Percentiles rank a stretch among this genome's conserved stretches.
Evolutionary conservation across 2,329 filamentous ascomycete species (phyloP).

Genomic region (Talaromyces sp.): DNA sequence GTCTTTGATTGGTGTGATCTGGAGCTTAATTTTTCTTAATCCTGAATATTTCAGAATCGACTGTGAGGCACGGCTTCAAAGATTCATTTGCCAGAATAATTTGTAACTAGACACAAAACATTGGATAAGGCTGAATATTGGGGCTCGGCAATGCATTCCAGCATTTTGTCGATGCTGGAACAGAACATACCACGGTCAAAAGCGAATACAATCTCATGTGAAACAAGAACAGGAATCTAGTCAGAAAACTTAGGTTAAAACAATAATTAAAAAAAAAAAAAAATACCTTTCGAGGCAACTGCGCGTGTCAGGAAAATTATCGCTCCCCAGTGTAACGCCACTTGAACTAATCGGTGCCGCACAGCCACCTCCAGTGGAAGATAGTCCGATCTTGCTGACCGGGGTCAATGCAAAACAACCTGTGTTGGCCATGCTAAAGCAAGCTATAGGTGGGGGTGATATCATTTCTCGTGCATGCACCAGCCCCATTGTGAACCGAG

Average conservation of each 20-base stretch:
- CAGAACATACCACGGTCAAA: too few species aligned
- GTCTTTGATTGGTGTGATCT: slow-evolving; percentile 2
- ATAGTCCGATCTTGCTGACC: slow-evolving; percentile 4
- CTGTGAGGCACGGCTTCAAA: neutral
- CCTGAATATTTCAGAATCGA: neutral
- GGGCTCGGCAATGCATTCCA: too few species aligned
- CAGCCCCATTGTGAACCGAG: slow-evolving; percentile 19
- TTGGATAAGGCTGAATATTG: too few species aligned
- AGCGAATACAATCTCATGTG: neutral
- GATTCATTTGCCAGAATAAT: too few species aligned
- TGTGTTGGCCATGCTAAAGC: neutral
- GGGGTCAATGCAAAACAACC: neutral
- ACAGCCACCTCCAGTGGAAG: slow-evolving; percentile 27
- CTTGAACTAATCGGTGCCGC: slow-evolving; percentile 13
- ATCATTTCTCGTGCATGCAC: slow-evolving; percentile 1
- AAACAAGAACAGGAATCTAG: neutral
- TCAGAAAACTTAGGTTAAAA: slow-evolving; percentile 7
- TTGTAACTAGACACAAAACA: too few species aligned
- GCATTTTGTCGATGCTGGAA: too few species aligned
- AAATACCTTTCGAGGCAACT: slow-evolving; percentile 10
- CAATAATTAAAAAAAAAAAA: neutral
- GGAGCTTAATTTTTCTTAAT: slow-evolving; percentile 26
- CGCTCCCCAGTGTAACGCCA: slow-evolving; percentile 17
- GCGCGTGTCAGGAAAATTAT: slow-evolving; percentile 9
- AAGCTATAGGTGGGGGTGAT: slow-evolving; percentile 1